A percentile compares a stretch with the other conserved stretches of the same genome.
These are phyloP conservation scores for Russula abietina DNA, from an alignment of 768 basidiomycete genomes.

Conservation along the genomic window DNA sequence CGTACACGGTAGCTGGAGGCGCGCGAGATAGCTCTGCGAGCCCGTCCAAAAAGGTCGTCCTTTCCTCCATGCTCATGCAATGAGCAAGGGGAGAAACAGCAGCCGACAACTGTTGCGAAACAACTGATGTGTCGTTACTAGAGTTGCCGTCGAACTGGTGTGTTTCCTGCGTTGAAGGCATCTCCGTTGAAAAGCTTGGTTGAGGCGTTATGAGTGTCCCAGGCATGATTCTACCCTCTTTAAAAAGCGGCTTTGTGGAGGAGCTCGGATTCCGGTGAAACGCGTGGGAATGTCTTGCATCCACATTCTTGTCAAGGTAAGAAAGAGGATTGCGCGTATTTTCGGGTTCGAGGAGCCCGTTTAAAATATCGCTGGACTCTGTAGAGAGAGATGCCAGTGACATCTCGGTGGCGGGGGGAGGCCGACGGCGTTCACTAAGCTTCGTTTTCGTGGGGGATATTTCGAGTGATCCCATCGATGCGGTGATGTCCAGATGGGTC, in stretches of 20 bases:
- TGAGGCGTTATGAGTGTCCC: slow-evolving; percentile 21
- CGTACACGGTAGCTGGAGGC: slow-evolving; percentile 22
- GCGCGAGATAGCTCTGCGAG: slow-evolving; percentile 18
- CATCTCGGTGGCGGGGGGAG: slow-evolving; percentile 32
- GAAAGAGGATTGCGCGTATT: slow-evolving; percentile 33
- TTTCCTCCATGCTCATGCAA: slow-evolving; percentile 23
- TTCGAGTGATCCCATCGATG: slow-evolving; percentile 16
- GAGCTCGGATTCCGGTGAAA: not conserved
- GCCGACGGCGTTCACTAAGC: slow-evolving; percentile 28
- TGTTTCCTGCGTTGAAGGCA: not conserved
- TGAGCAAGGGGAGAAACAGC: slow-evolving; percentile 7
- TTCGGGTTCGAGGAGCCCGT: slow-evolving; percentile 41
- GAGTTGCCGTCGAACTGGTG: not conserved
- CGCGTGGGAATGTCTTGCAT: not conserved
- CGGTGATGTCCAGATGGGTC: slow-evolving; percentile 6
- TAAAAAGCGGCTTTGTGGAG: slow-evolving; percentile 1
- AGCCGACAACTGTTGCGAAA: not conserved
- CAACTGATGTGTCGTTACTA: slow-evolving; percentile 7
- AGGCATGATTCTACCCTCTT: slow-evolving; percentile 23
- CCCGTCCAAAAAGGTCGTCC: slow-evolving; percentile 20
- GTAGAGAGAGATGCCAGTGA: slow-evolving; percentile 49
- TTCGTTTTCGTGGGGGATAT: slow-evolving; percentile 20
- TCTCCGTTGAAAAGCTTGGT: slow-evolving; percentile 15
- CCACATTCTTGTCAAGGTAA: not conserved
- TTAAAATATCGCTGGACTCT: slow-evolving; percentile 43